These are phyloP conservation scores for Orbilia oligospora DNA, from an alignment of 2,329 filamentous ascomycete genomes.

Conservation along the genomic window DNA sequence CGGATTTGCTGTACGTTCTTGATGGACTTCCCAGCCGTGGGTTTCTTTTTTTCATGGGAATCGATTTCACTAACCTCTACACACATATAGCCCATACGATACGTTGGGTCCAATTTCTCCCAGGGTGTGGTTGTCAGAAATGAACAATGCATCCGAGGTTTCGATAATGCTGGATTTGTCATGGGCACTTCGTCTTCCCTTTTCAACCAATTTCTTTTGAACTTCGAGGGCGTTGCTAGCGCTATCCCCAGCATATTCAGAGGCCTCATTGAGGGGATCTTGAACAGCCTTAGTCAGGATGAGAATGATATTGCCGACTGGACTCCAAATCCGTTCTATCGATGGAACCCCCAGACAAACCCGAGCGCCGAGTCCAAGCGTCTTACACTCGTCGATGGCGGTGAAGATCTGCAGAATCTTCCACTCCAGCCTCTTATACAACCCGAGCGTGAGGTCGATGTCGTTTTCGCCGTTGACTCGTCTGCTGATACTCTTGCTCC, in stretches of 20 bases:
- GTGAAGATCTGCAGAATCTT: constrained; percentile 83
- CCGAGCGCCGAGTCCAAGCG: constrained; percentile 71
- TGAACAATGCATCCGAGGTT: constrained; percentile 78
- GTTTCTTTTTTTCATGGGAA: constrained; percentile 66
- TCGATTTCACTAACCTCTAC: constrained; percentile 69
- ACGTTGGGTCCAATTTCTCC: constrained; percentile 80
- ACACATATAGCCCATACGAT: constrained; percentile 74
- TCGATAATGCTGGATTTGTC: constrained; percentile 85
- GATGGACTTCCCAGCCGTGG: constrained; percentile 72
- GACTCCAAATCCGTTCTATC: constrained; percentile 81
- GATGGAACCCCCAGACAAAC: constrained; percentile 75
- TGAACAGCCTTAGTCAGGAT: constrained; percentile 66
- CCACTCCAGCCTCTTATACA: constrained; percentile 84
- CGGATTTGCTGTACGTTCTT: constrained; percentile 71
- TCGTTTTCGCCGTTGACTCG: constrained; percentile 84
- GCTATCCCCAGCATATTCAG: constrained; percentile 67
- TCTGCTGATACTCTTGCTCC: constrained; percentile 76
- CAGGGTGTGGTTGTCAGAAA: constrained; percentile 72
- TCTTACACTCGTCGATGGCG: constrained; percentile 83
- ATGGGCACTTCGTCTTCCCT: constrained; percentile 89
- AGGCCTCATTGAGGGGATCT: constrained; percentile 73
- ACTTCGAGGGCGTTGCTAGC: constrained; percentile 72
- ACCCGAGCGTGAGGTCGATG: constrained; percentile 79
- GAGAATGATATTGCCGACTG: constrained; percentile 82
- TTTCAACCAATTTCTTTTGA: constrained; percentile 83